Evolutionary conservation across 2,329 filamentous ascomycete species (phyloP).

Genomic region (Claviceps lovelessii): DNA sequence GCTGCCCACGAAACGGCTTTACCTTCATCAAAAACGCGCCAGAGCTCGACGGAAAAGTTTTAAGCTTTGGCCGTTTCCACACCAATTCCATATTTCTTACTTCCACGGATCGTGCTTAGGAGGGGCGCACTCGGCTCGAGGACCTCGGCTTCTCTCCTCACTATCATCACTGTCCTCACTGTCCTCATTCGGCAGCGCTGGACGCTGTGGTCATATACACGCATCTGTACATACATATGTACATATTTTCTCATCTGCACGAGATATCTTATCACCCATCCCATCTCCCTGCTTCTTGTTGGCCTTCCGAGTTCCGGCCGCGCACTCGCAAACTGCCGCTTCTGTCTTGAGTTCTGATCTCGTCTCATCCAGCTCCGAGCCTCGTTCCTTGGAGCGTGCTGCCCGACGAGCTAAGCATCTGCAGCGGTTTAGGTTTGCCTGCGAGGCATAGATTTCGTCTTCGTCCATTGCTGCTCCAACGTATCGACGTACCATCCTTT

Average conservation of each 20-base stretch:
- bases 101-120: neutral
- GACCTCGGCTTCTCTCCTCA: neutral
- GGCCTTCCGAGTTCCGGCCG: neutral
- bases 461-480: neutral
- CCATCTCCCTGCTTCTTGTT: neutral
- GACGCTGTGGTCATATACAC: neutral
- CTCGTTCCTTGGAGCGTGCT: neutral
- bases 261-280: neutral
- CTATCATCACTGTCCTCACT: too few species aligned
- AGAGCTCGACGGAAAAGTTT: neutral
- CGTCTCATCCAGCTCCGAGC: neutral
- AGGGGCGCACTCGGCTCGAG: neutral
- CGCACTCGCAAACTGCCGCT: neutral
- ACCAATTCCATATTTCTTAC: neutral
- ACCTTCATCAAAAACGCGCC: neutral
- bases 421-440: neutral
- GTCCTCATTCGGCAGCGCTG: neutral
- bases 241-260: neutral
- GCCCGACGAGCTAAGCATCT: neutral
- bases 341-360: neutral
- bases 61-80: neutral
- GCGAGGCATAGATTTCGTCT: neutral
- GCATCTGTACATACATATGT: neutral
- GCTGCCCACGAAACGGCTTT: neutral
- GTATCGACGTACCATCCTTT: neutral